These are phyloP conservation scores for Phaffia tasmanica DNA, from an alignment of 768 basidiomycete genomes.

Conservation along the genomic window DNA sequence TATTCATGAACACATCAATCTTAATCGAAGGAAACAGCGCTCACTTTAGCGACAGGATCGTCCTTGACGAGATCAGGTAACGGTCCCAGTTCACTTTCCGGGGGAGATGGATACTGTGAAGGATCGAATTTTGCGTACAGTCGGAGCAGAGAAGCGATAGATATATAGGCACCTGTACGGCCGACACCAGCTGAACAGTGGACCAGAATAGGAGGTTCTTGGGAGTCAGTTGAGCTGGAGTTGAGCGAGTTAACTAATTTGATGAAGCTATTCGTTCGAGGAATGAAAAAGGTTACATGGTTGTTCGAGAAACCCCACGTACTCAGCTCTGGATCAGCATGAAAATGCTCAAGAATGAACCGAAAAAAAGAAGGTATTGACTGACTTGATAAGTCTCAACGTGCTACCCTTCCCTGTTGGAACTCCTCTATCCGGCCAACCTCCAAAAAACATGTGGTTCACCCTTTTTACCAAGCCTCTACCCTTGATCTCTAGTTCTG, in stretches of 20 bases:
- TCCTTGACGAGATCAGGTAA: conserved; percentile 27
- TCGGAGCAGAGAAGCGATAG: conserved; percentile 34
- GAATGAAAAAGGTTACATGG: background rate
- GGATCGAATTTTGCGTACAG: background rate
- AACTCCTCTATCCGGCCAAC: conserved; percentile 22
- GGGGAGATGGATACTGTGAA: conserved; percentile 2
- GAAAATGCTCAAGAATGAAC: background rate
- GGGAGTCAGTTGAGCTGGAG: background rate
- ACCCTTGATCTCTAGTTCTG: background rate
- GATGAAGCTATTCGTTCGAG: conserved; percentile 10
- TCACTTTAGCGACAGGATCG: conserved; percentile 31
- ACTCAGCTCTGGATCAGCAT: background rate
- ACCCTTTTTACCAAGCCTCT: background rate
- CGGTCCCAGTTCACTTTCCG: conserved; percentile 30
- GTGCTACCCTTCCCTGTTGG: background rate
- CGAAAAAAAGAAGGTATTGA: background rate
- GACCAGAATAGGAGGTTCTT: conserved; percentile 31
- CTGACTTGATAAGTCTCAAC: conserved; percentile 8
- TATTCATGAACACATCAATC: too few species aligned
- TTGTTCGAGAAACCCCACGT: background rate
- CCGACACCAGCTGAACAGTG: conserved; percentile 39
- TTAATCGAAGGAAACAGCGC: too few species aligned
- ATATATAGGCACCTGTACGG: conserved; percentile 37
- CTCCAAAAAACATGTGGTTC: conserved; percentile 6
- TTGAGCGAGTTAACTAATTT: conserved; percentile 26